phyloP scores from a whole-genome alignment of 116 monocot genomes.

The Zostera marina region DNA sequence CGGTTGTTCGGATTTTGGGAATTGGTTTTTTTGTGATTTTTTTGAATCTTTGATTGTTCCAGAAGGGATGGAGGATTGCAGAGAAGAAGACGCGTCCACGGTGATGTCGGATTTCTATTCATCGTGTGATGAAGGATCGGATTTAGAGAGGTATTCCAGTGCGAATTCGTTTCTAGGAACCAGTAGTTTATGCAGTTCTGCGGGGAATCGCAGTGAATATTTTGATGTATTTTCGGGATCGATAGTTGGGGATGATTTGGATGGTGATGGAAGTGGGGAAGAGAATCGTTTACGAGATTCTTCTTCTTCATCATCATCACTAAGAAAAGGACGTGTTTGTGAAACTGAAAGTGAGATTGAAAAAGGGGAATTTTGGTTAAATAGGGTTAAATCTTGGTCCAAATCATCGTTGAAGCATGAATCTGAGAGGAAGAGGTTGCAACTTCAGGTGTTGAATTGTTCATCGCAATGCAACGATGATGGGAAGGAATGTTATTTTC shows the following conservation, averaged over 20 bases:
- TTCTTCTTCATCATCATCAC: background rate
- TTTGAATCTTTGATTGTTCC: background rate
- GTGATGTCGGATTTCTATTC: slow-evolving; percentile 36
- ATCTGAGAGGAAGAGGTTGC: background rate
- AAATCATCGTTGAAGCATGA: background rate
- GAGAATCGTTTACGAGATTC: background rate
- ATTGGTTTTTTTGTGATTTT: background rate
- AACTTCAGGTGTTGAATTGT: background rate
- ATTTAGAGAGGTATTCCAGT: slow-evolving; percentile 70
- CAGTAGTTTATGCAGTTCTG: slow-evolving; percentile 51
- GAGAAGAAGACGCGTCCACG: slow-evolving; percentile 6
- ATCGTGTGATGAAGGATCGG: slow-evolving; percentile 59
- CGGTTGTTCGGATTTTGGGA: no score
- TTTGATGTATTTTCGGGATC: slow-evolving; percentile 14
- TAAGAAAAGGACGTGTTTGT: background rate
- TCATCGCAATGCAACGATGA: background rate
- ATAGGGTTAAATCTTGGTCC: slow-evolving; percentile 5
- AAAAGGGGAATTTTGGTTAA: background rate
- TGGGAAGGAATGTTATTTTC: no score
- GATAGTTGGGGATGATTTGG: slow-evolving; percentile 3
- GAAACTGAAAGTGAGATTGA: background rate
- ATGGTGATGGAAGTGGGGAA: background rate
- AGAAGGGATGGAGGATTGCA: slow-evolving; percentile 1
- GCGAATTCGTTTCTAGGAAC: slow-evolving; percentile 61
- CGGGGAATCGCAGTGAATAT: slow-evolving; percentile 19